phyloP scores from a whole-genome alignment of 2,329 filamentous ascomycete genomes.

The Triangularia setosa region DNA sequence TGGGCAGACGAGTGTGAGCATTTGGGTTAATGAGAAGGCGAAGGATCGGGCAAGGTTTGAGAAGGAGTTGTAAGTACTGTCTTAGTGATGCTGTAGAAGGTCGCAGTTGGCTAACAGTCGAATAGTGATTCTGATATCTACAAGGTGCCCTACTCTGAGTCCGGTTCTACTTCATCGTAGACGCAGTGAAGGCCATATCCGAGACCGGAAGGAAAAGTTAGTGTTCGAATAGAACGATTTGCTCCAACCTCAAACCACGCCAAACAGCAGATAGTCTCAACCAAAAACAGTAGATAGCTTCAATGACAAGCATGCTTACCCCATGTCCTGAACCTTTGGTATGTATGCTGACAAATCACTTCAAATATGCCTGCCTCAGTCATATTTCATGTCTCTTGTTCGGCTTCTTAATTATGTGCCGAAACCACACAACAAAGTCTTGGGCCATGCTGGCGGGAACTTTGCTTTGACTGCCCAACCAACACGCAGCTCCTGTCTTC shows the following conservation, averaged over 20 bases:
- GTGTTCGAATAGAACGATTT: no score
- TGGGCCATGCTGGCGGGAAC: not conserved
- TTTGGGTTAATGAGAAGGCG: conserved; percentile 57
- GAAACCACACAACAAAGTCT: not conserved
- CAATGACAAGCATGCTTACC: not conserved
- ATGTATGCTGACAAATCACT: not conserved
- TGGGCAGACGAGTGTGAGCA: conserved; percentile 49
- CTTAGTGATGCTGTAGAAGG: not conserved
- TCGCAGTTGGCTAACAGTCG: conserved; percentile 1
- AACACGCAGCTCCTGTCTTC: not conserved
- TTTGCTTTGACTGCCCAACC: not conserved
- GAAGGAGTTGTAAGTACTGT: conserved; percentile 37
- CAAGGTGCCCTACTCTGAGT: conserved; percentile 29
- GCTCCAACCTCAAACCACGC: not conserved
- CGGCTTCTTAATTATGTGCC: not conserved
- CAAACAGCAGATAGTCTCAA: not conserved
- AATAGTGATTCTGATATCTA: conserved; percentile 1
- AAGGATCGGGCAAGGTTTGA: conserved; percentile 44
- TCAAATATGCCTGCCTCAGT: not conserved
- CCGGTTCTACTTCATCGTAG: not conserved
- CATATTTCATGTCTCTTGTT: not conserved
- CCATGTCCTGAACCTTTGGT: not conserved
- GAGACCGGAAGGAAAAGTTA: no score
- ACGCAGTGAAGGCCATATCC: no score
- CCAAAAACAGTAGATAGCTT: not conserved